Percentiles rank a stretch among this genome's conserved stretches.
phyloP scores from a whole-genome alignment of 192 early-diverging fungal species.

The Backusella macrospora region DNA sequence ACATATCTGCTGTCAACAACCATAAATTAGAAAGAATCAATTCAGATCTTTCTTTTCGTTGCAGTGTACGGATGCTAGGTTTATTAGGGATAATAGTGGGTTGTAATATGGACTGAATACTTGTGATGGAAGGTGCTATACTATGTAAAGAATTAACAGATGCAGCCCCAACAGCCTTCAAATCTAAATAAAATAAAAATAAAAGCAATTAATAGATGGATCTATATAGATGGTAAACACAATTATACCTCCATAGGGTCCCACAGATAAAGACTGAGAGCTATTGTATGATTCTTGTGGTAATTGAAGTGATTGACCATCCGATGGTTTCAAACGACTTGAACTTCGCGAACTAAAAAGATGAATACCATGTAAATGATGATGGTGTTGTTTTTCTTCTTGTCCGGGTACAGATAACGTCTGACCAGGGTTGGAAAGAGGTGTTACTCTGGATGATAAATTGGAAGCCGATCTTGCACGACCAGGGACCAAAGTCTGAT shows the following conservation, averaged over 20 bases:
- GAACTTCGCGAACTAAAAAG: constrained; percentile 32
- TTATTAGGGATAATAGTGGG: constrained; percentile 32
- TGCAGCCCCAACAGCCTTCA: background rate
- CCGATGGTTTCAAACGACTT: constrained; percentile 9
- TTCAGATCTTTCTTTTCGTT: constrained; percentile 48
- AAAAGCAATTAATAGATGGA: background rate
- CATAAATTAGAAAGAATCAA: constrained; percentile 54
- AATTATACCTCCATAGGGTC: constrained; percentile 5
- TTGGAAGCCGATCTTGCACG: constrained; percentile 17
- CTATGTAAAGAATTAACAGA: constrained; percentile 36
- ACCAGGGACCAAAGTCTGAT: background rate
- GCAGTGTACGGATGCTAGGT: constrained; percentile 38
- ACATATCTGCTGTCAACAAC: constrained; percentile 56
- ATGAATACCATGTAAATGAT: constrained; percentile 25
- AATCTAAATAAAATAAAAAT: constrained; percentile 10
- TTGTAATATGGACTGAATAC: constrained; percentile 37
- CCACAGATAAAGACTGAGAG: background rate
- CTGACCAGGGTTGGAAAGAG: background rate
- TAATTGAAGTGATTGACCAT: background rate
- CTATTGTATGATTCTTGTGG: constrained; percentile 3
- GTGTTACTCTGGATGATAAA: background rate
- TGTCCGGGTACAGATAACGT: background rate
- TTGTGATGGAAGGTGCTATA: constrained; percentile 41
- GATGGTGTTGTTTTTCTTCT: constrained; percentile 6
- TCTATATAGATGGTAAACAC: background rate